Base-by-base conservation (phyloP, 108 stramenopile species). In the Pseudonitzschia multistriata region DNA sequence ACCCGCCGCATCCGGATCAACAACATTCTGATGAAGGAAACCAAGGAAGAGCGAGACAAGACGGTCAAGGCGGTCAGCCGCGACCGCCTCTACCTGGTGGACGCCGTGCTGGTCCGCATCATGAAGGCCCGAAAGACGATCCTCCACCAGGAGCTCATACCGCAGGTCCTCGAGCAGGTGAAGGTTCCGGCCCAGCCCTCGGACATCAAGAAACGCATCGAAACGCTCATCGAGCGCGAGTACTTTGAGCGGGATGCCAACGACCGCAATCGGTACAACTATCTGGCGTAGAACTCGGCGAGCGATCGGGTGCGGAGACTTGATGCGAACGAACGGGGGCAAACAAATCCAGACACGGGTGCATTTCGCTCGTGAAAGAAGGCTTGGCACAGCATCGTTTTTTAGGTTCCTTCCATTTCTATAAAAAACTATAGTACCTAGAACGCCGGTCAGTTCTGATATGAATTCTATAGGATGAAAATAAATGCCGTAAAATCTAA, bases 81-180 rank as follows among this genome's bases (percentile, higher is more conserved):
- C 27, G 98, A 98, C 66, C 88, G 99, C 2, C 79, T 95, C 77
- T 97, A 97, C 71, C 83, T 96, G 56, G 94, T 98, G 63, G 99
- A 99, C 72, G 99, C 99, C 5, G 91, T 92, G 7, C 79, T 97
- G 48, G 97, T 99, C 17, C 85, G 99, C 33, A 97, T 98, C 56
- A 98, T 99, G 97, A 99, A 99, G 89, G 92, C 96, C 0, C 91
- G 99, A 7, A 97, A 98, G 83, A 95, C 91, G 13, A 84, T 98
- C 45, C 68, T 85, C 28, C 97, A 99, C 67, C 80, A 85, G 19
- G 79, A 78, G 35, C 79, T 99, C 63, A 85, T 98, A 65, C 89
- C 87, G 6, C 96, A 98, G 79, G 83, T 97, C 10, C 72, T 99
- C 88, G 72, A 83, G 48, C 97, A 97, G 79, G 73, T 97, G 54